These are phyloP conservation scores for Aurinia saxatilis DNA, from an alignment of 345 rosid species.

Conservation along the genomic window DNA sequence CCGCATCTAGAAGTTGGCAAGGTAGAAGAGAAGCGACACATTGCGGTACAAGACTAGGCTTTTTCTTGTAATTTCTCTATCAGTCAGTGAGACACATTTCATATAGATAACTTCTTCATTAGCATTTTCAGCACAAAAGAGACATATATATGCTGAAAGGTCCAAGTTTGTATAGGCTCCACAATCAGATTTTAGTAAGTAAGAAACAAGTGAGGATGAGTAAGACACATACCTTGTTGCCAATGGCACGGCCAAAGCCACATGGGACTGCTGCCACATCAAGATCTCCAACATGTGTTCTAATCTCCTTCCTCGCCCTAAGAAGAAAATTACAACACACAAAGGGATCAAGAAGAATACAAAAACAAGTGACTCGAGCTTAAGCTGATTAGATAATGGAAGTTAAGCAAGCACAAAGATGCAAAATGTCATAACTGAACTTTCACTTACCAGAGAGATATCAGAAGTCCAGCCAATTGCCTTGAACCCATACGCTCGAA, in stretches of 20 bases:
- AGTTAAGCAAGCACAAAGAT: neutral
- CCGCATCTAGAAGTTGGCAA: neutral
- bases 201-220: neutral
- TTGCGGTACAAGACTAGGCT: neutral
- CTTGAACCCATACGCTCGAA: constrained; percentile 99
- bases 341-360: neutral
- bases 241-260: constrained; percentile 98
- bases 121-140: neutral
- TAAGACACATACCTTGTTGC: constrained; percentile 66
- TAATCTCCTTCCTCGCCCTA: constrained; percentile 86
- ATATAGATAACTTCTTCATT: neutral
- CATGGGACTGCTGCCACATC: constrained; percentile 98
- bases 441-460: constrained; percentile 71
- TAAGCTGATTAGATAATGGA: neutral
- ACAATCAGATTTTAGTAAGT: neutral
- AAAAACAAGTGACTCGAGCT: neutral
- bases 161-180: neutral
- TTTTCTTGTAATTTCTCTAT: neutral
- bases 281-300: constrained; percentile 87
- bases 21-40: neutral
- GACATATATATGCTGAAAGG: neutral
- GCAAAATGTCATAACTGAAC: constrained; percentile 1
- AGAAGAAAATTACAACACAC: constrained; percentile 17
- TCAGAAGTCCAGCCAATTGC: constrained; percentile 85
- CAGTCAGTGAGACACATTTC: neutral